These are phyloP conservation scores for Sugiyamaella japonica DNA, from an alignment of 1,139 yeast species.

Conservation along the genomic window DNA sequence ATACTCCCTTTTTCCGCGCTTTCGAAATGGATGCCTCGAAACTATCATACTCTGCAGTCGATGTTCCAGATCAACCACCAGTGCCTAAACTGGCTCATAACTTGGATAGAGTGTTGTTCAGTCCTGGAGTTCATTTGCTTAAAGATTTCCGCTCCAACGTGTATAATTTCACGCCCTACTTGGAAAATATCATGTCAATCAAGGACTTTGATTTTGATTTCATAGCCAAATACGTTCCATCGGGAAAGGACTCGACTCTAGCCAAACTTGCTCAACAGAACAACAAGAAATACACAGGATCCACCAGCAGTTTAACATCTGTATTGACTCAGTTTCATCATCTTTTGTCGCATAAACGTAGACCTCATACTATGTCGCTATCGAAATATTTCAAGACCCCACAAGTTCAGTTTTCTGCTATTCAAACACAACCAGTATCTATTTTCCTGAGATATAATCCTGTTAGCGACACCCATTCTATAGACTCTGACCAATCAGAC, in stretches of 20 bases:
- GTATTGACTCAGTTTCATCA: constrained; percentile 72
- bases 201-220: constrained; percentile 66
- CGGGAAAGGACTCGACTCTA: constrained; percentile 62
- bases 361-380: constrained; percentile 47
- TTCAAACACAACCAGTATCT: constrained; percentile 47
- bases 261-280: constrained; percentile 48
- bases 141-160: constrained; percentile 75
- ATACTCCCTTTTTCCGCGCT: constrained; percentile 5
- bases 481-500: constrained; percentile 69
- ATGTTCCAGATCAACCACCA: constrained; percentile 32
- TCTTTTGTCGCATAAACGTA: constrained; percentile 61
- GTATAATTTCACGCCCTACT: constrained; percentile 64
- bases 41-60: constrained; percentile 27
- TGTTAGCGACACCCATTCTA: constrained; percentile 51
- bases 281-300: constrained; percentile 59
- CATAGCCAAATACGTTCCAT: constrained; percentile 59
- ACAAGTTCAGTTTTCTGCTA: constrained; percentile 38
- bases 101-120: constrained; percentile 67
- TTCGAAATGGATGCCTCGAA: constrained; percentile 17
- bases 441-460: constrained; percentile 45
- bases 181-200: constrained; percentile 63
- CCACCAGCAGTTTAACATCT: constrained; percentile 87
- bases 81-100: constrained; percentile 59
- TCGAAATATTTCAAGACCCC: constrained; percentile 46
- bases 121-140: constrained; percentile 80